Conservation (phyloP, 106 monocot species). For the Dendrobium officinale region DNA sequence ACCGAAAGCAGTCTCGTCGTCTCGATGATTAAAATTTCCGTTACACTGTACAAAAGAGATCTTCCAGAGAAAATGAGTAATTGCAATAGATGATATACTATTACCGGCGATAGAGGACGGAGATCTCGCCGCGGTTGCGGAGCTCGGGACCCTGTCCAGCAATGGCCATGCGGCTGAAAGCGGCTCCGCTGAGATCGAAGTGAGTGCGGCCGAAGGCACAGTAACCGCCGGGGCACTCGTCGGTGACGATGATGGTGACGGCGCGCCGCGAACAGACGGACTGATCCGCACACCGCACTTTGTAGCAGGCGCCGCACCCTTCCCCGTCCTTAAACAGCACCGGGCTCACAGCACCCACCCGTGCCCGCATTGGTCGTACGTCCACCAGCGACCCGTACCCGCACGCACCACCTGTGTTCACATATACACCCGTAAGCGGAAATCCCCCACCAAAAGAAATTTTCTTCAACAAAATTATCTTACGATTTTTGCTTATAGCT, state of each 20-base stretch:
- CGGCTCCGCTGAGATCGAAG: constrained; percentile 93
- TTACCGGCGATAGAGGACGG: constrained; percentile 68
- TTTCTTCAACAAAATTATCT: too few relatives aligned
- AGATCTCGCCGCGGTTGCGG: constrained; percentile 75
- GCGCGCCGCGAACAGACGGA: constrained; percentile 66
- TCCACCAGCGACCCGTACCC: constrained; percentile 94
- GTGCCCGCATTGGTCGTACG: constrained; percentile 61
- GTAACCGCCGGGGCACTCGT: constrained; percentile 92
- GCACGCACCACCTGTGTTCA: constrained; percentile 73
- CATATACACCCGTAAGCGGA: neutral
- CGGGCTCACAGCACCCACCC: constrained; percentile 92
- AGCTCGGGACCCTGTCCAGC: constrained; percentile 35
- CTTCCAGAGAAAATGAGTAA: neutral
- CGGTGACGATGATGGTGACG: constrained; percentile 84
- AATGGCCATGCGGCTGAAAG: constrained; percentile 84
- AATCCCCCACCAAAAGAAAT: neutral
- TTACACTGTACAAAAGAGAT: too few relatives aligned
- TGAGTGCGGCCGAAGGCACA: constrained; percentile 70
- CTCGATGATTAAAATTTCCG: too few relatives aligned
- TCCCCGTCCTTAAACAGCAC: constrained; percentile 78
- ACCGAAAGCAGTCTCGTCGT: too few relatives aligned
- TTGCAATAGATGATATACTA: neutral
- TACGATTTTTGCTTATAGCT: too few relatives aligned
- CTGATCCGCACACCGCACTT: constrained; percentile 65
- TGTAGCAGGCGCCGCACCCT: constrained; percentile 96